Percentiles rank a stretch among this genome's conserved stretches.
Conservation (phyloP, 2,329 filamentous ascomycete species). For the Colletotrichum echinochloae region DNA sequence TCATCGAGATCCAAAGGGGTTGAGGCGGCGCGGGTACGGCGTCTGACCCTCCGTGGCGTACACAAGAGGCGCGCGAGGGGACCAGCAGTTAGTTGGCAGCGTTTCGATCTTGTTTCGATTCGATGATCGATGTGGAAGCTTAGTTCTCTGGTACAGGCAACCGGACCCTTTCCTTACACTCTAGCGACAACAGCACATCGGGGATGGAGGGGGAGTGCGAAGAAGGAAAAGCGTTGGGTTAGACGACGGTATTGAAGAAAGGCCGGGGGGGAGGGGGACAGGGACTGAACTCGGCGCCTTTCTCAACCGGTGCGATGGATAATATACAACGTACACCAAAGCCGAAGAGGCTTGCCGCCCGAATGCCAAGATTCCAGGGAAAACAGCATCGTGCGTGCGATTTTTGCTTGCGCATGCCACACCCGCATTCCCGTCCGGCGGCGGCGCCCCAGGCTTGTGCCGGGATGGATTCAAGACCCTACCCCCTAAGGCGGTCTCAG, state of each 20-base stretch:
- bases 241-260: background rate
- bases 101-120: slow-evolving; percentile 37
- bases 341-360: background rate
- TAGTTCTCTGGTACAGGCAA: background rate
- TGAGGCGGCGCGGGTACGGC: background rate
- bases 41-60: background rate
- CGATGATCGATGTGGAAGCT: slow-evolving; percentile 19
- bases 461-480: slow-evolving; percentile 2
- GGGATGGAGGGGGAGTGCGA: background rate
- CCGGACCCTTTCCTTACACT: background rate
- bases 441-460: slow-evolving; percentile 6
- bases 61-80: background rate
- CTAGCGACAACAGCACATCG: background rate
- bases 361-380: background rate
- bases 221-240: background rate
- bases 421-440: slow-evolving; percentile 18
- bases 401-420: slow-evolving; percentile 1
- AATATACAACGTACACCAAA: too few species aligned
- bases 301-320: background rate
- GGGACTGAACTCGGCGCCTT: background rate
- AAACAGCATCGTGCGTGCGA: background rate
- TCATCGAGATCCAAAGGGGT: slow-evolving; percentile 32
- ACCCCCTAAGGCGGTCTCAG: background rate
- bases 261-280: too few species aligned
- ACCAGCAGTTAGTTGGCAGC: background rate